Percentiles rank a stretch among this genome's conserved stretches.
Evolutionary conservation across 1,139 yeast genomes (phyloP).

Genomic region (Zygosaccharomyces pseudobailii): DNA sequence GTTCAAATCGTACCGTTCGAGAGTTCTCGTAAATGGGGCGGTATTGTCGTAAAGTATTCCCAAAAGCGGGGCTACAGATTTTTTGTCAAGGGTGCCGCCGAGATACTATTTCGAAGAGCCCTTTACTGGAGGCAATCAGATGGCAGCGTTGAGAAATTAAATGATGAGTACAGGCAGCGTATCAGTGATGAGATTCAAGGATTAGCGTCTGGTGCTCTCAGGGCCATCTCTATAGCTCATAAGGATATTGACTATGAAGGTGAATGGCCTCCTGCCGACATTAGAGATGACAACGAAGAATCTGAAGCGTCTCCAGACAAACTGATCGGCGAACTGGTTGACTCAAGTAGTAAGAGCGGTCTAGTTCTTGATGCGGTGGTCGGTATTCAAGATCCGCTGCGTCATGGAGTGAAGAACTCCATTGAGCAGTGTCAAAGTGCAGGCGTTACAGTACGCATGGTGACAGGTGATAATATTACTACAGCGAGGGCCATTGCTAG

Average conservation of each 20-base stretch:
- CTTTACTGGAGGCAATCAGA: conserved; percentile 36
- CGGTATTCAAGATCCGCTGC: conserved; percentile 92
- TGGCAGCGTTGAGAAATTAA: conserved; percentile 31
- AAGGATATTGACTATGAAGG: conserved; percentile 50
- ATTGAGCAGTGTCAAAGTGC: conserved; percentile 81
- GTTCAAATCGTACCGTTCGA: conserved; percentile 86
- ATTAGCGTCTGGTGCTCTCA: conserved; percentile 71
- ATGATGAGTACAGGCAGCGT: conserved; percentile 26
- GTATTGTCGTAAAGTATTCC: conserved; percentile 53
- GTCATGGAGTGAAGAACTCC: conserved; percentile 86
- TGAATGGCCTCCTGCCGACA: conserved; percentile 63
- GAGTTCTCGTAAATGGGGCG: conserved; percentile 90
- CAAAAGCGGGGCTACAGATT: conserved; percentile 49
- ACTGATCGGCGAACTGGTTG: conserved; percentile 37
- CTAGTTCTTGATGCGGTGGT: conserved; percentile 65
- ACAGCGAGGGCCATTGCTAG: conserved; percentile 90
- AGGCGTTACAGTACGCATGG: conserved; percentile 95
- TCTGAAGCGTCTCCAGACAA: conserved; percentile 46
- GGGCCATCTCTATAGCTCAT: conserved; percentile 84
- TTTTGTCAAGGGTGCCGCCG: conserved; percentile 91
- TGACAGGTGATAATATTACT: conserved; percentile 87
- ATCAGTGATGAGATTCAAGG: conserved; percentile 48
- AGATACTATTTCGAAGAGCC: conserved; percentile 67
- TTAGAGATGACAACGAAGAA: conserved; percentile 31
- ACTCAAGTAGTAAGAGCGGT: conserved; percentile 30